A percentile compares a stretch with the other conserved stretches of the same genome.
Conservation (phyloP, 306 rosid species). For the Mimosa bimucronata region DNA sequence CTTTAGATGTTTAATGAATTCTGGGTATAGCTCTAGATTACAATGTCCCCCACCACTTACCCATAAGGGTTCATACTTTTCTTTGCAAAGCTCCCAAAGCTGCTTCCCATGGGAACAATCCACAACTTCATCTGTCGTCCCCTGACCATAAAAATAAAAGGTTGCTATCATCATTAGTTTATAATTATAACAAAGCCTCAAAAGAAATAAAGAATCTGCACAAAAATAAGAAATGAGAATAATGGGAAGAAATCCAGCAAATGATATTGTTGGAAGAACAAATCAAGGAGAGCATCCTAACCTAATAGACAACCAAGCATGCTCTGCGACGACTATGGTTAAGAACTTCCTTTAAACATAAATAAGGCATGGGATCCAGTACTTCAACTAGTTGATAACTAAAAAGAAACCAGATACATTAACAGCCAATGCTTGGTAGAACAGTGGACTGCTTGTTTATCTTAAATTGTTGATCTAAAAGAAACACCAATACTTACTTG, state of each 20-base stretch:
- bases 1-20: constrained; percentile 90
- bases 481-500: neutral
- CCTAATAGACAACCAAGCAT: constrained; percentile 2
- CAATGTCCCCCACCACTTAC: constrained; percentile 91
- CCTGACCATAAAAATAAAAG: constrained; percentile 51
- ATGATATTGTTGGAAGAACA: constrained; percentile 14
- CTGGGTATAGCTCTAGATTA: constrained; percentile 94
- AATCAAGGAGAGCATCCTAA: neutral
- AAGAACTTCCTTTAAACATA: constrained; percentile 21
- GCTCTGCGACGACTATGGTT: neutral
- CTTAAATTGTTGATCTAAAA: neutral
- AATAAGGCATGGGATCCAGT: constrained; percentile 7
- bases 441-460: neutral
- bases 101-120: constrained; percentile 91
- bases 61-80: constrained; percentile 90
- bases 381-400: neutral
- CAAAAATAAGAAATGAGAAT: neutral
- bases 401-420: constrained; percentile 4
- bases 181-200: neutral
- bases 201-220: neutral
- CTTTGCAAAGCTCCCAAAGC: constrained; percentile 88
- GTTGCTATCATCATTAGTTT: constrained; percentile 12
- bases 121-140: constrained; percentile 94
- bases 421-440: constrained; percentile 28
- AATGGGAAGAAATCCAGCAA: neutral